phyloP scores from a whole-genome alignment of 1,284 basidiomycete genomes.

The Anthracocystis setariae region DNA sequence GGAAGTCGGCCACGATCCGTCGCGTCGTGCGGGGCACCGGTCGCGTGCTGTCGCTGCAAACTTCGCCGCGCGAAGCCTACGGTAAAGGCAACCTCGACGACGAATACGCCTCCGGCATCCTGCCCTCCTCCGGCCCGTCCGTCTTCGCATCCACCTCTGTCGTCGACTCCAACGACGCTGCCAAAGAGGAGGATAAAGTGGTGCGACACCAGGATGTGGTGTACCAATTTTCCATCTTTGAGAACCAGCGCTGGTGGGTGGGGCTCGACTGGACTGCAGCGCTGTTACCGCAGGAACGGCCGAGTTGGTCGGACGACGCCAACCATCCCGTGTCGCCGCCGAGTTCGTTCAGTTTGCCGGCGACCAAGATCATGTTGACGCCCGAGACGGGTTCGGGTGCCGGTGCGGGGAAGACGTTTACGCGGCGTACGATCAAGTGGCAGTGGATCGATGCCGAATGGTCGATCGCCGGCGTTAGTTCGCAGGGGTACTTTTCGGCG shows the following conservation, averaged over 20 bases:
- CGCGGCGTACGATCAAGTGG: slow-evolving; percentile 67
- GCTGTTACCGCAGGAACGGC: slow-evolving; percentile 86
- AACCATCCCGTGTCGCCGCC: slow-evolving; percentile 69
- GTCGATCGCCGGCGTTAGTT: slow-evolving; percentile 65
- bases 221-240: slow-evolving; percentile 73
- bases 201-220: slow-evolving; percentile 60
- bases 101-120: slow-evolving; percentile 28
- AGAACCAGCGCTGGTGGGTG: slow-evolving; percentile 90
- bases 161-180: background rate
- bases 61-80: slow-evolving; percentile 26
- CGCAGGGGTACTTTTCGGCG: slow-evolving; percentile 19
- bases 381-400: slow-evolving; percentile 49
- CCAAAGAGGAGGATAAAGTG: slow-evolving; percentile 27
- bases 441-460: slow-evolving; percentile 70
- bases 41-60: slow-evolving; percentile 46
- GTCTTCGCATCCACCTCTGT: background rate
- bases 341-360: slow-evolving; percentile 73
- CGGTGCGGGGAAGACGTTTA: slow-evolving; percentile 58
- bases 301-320: slow-evolving; percentile 76
- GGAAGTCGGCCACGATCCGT: slow-evolving; percentile 63
- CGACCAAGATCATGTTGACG: slow-evolving; percentile 59
- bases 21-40: slow-evolving; percentile 42
- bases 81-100: slow-evolving; percentile 48
- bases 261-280: slow-evolving; percentile 87
- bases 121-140: slow-evolving; percentile 24